These are phyloP conservation scores for Phoma herbarum DNA, from an alignment of 2,329 filamentous ascomycete genomes.

Conservation along the genomic window DNA sequence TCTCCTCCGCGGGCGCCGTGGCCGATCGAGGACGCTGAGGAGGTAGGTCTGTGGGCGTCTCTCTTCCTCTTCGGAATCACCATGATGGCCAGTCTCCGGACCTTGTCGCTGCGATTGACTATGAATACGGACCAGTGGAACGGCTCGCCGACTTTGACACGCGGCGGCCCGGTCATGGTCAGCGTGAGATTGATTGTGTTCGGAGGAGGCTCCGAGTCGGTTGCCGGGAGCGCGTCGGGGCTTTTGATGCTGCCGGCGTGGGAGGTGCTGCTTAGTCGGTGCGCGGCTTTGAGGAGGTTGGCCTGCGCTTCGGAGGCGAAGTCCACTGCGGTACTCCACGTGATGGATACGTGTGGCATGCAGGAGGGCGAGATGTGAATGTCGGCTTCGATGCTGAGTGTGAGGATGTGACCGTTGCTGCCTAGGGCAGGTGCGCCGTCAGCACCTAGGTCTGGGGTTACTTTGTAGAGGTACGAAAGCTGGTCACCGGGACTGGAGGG, in stretches of 20 bases:
- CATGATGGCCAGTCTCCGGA: conserved; percentile 75
- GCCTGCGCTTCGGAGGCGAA: conserved; percentile 63
- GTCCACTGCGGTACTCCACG: conserved; percentile 74
- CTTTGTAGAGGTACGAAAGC: conserved; percentile 76
- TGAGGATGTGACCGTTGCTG: conserved; percentile 54
- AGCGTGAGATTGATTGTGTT: conserved; percentile 75
- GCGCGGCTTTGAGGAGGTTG: conserved; percentile 46
- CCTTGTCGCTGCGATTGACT: conserved; percentile 71
- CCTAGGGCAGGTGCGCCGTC: conserved; percentile 60
- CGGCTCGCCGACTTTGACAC: conserved; percentile 69
- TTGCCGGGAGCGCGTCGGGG: conserved; percentile 41
- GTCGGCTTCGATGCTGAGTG: conserved; percentile 68
- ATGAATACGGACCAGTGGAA: conserved; percentile 80
- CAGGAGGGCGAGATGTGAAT: conserved; percentile 67
- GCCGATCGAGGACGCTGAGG: conserved; percentile 53
- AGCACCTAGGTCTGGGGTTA: conserved; percentile 55
- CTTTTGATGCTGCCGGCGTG: conserved; percentile 34
- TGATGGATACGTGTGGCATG: conserved; percentile 68
- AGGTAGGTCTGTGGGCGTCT: conserved; percentile 55
- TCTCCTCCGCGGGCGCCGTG: conserved; percentile 38
- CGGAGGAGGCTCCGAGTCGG: conserved; percentile 25
- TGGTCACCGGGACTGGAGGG: conserved; percentile 76
- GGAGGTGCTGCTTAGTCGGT: conserved; percentile 41
- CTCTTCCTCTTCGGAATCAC: conserved; percentile 72
- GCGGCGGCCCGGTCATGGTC: conserved; percentile 72